Evolutionary conservation across 2,329 filamentous ascomycete genomes (phyloP).

Genomic region (Trichoderma brevicompactum): DNA sequence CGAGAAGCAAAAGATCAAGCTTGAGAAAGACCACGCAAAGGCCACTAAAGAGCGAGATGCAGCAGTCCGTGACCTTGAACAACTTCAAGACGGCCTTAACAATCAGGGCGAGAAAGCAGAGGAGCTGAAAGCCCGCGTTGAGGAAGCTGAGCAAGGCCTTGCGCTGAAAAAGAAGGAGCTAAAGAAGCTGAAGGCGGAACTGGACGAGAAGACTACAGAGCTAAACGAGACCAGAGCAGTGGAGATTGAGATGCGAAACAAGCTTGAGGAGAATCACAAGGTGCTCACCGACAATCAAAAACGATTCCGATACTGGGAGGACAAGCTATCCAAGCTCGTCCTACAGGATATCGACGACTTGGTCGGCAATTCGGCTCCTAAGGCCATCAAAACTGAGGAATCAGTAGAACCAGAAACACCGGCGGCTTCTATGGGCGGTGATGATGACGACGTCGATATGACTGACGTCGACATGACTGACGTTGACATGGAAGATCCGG

Average conservation of each 20-base stretch:
- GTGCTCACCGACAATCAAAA: slow-evolving; percentile 83
- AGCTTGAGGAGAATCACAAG: slow-evolving; percentile 95
- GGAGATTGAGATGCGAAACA: slow-evolving; percentile 98
- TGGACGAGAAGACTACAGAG: slow-evolving; percentile 83
- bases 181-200: slow-evolving; percentile 75
- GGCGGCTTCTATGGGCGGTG: slow-evolving; percentile 21
- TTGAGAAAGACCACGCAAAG: slow-evolving; percentile 80
- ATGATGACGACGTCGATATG: slow-evolving; percentile 44
- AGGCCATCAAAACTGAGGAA: slow-evolving; percentile 37
- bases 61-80: slow-evolving; percentile 73
- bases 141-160: slow-evolving; percentile 80
- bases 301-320: slow-evolving; percentile 81
- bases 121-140: slow-evolving; percentile 71
- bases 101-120: slow-evolving; percentile 77
- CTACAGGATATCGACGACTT: slow-evolving; percentile 81
- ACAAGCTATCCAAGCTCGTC: slow-evolving; percentile 82
- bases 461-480: slow-evolving; percentile 43
- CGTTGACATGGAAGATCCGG: slow-evolving; percentile 34
- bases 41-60: slow-evolving; percentile 78
- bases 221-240: slow-evolving; percentile 85
- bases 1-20: slow-evolving; percentile 87
- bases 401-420: slow-evolving; percentile 31
- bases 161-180: slow-evolving; percentile 81
- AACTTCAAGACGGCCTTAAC: slow-evolving; percentile 76
- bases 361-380: slow-evolving; percentile 45